A percentile compares a stretch with the other conserved stretches of the same genome.
These are phyloP conservation scores for Alternaria atra DNA, from an alignment of 2,329 filamentous ascomycete species.

Conservation along the genomic window DNA sequence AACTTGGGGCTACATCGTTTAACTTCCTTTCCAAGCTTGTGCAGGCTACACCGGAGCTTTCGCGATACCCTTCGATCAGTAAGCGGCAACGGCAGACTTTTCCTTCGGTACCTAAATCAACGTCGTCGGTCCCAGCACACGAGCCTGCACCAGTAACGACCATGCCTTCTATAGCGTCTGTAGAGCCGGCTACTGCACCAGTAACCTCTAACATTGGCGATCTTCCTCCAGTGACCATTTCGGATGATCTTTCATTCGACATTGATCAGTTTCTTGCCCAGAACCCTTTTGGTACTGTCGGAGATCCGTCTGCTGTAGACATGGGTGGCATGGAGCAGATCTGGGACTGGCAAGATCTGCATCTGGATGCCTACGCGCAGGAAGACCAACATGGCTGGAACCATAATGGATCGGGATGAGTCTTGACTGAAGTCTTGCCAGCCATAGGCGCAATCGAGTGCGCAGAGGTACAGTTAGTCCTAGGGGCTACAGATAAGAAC, in stretches of 20 bases:
- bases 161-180: not conserved
- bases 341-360: conserved; percentile 44
- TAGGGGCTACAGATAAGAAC: not conserved
- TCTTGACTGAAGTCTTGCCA: not conserved
- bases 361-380: conserved; percentile 29
- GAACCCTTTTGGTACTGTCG: conserved; percentile 32
- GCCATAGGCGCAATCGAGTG: not conserved
- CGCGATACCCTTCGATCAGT: conserved; percentile 12
- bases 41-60: conserved; percentile 37
- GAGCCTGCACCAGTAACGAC: not conserved
- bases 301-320: conserved; percentile 23
- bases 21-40: conserved; percentile 44
- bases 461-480: no score
- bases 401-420: not conserved
- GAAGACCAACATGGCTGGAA: not conserved
- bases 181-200: not conserved
- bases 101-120: not conserved
- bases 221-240: conserved; percentile 4
- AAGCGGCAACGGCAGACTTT: conserved; percentile 31
- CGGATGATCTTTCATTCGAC: conserved; percentile 37
- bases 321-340: conserved; percentile 46
- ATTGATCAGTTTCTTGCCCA: conserved; percentile 42
- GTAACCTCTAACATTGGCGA: not conserved
- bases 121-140: not conserved
- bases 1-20: conserved; percentile 42